Evolutionary conservation across 1,139 yeast genomes (phyloP), one percentile per base, ranked within the genome.

Genomic region (Candida dubliniensis): DNA sequence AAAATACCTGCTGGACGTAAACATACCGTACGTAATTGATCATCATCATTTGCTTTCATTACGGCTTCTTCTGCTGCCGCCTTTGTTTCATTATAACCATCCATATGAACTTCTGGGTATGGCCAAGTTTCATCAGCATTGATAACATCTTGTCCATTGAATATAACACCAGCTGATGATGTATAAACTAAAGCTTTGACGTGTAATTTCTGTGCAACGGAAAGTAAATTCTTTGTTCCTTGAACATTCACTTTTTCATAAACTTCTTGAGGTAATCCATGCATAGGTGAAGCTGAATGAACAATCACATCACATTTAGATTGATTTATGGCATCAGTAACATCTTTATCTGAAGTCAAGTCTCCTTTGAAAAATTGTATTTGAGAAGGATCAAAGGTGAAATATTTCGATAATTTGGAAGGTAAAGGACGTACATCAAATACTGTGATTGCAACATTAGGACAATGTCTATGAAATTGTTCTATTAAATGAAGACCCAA

Each of bases 81-180:
- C 63, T 95, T 95, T 13, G 99, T 91, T 60, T 87, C 91, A 59
- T 93, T 95, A 64, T 95, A 95, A 1, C 95, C 96, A 61, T 95
- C 99, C 98, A 95, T 90, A 53, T 95, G 95, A 36, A 80, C 79
- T 36, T 77, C 79, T 0, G 98, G 98, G 54, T 87, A 88, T 23
- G 99, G 98, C 87, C 93, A 87, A 11, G 85, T 67, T 67, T 95
- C 99, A 63, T 93, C 93, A 1, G 95, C 99, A 62, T 95, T 93
- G 55, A 80, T 80, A 40, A 93, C 76, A 59, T 93, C 96, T 47
- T 81, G 86, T 12, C 99, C 99, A 61, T 93, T 87, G 71, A 93
- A 95, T 34, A 91, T 87, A 24, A 93, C 99, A 52, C 99, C 98
- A 0, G 99, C 98, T 1, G 97, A 89, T 0, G 98, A 90, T 0